Percentiles rank a stretch among this genome's conserved stretches.
Conservation (phyloP, 2,329 filamentous ascomycete species). For the Cordyceps tenuipes region DNA sequence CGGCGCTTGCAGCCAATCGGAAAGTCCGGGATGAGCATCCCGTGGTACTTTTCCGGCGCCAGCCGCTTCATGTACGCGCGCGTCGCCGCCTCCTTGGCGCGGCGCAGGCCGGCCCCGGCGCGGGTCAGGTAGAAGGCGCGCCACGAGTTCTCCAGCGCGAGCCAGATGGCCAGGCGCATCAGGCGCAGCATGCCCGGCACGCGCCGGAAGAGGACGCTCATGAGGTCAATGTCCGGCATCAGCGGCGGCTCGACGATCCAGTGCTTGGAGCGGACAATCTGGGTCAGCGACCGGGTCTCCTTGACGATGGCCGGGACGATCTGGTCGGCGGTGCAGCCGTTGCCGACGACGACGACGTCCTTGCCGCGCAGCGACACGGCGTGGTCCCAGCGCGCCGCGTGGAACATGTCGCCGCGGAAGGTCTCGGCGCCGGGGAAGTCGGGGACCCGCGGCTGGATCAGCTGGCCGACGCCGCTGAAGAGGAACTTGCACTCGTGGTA, state of each 20-base stretch:
- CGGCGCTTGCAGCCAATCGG: conserved; percentile 56
- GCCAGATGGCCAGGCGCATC: conserved; percentile 34
- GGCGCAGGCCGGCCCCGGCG: conserved; percentile 25
- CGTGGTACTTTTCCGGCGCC: conserved; percentile 52
- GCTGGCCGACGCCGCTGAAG: conserved; percentile 27
- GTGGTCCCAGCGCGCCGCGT: conserved; percentile 48
- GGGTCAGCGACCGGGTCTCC: conserved; percentile 28
- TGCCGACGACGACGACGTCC: conserved; percentile 45
- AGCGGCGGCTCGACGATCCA: conserved; percentile 32
- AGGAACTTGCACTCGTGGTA: conserved; percentile 33
- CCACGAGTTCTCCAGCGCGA: conserved; percentile 25
- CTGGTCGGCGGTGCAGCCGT: conserved; percentile 46
- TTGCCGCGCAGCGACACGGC: conserved; percentile 39
- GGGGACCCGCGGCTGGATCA: conserved; percentile 26
- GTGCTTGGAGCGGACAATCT: conserved; percentile 34
- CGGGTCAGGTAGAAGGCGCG: conserved; percentile 33
- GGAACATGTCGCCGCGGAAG: conserved; percentile 46
- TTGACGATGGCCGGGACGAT: conserved; percentile 38
- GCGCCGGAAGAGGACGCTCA: conserved; percentile 29
- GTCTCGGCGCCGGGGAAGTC: conserved; percentile 39
- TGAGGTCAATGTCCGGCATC: conserved; percentile 12
- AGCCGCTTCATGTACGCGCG: conserved; percentile 34
- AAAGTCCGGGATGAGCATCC: conserved; percentile 54
- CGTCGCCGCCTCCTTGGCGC: conserved; percentile 27
- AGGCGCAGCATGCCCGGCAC: conserved; percentile 38